Base-by-base conservation (phyloP, 352 stramenopile species). In the Globisporangium polare region DNA sequence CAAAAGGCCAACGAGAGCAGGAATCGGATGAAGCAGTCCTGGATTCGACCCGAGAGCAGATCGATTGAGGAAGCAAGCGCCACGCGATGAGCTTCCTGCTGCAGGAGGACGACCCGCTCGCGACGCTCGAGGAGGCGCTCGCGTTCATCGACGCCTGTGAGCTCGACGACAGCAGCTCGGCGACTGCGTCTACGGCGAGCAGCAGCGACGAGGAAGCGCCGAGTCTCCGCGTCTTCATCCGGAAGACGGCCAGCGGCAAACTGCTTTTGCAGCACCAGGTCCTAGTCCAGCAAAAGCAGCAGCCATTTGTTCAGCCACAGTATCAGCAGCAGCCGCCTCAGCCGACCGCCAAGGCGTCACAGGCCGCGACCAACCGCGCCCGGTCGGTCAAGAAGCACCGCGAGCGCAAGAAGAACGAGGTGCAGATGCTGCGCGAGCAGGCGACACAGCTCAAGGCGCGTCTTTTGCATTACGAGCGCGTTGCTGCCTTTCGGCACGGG, bases 91-190 rank as follows among this genome's bases (percentile, higher is more conserved):
- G 56, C 45, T 62, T 62, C 31, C n/a, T 62, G 18, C 8, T n/a
- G 26, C n/a, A 45, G 29, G 56, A 62, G 43, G 29, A 33, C 31
- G 43, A 62, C 29, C 56, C 41, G 45, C 31, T 41, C 13, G 45
- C 43, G 13, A 72, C 66, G 43, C 50, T 72, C 33, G 52, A 54
- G 29, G 53, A 53, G 18, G 54, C 64, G 22, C 20, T 72, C 33
- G 62, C 56, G 31, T 63, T 72, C 57, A 68, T 72, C 55, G 66
- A 72, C 26, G 61, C 54, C 7, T 66, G 42, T 22, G 57, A 55
- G 18, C 18, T 3, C 15, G 35, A 6, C 12, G 18, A 26, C 26
- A 8, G 42, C 29, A 47, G 22, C 5, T 46, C 37, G 15, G 20
- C 53, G 13, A 26, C 39, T 27, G 31, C 39, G 7, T 31, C 39